A percentile compares a stretch with the other conserved stretches of the same genome.
phyloP scores from a whole-genome alignment of 2,329 filamentous ascomycete species.

The Monilinia aucupariae region DNA sequence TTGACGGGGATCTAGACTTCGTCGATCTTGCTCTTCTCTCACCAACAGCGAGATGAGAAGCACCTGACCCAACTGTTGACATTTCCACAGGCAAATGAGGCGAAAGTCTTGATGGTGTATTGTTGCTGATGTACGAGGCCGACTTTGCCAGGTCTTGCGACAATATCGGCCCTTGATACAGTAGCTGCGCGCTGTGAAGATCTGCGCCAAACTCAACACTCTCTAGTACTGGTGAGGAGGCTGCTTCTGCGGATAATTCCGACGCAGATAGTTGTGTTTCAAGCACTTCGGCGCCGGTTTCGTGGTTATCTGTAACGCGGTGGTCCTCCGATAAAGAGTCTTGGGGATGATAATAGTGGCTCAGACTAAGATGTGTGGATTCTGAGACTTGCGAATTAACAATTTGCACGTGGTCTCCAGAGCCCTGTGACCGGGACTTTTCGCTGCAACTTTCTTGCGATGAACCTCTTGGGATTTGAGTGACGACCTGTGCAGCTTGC shows the following conservation, averaged over 20 bases:
- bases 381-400: not conserved
- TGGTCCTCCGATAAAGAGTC: not conserved
- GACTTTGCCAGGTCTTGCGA: not conserved
- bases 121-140: not conserved
- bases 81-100: not conserved
- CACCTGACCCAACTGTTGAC: not conserved
- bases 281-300: not conserved
- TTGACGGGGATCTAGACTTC: slow-evolving; percentile 14
- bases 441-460: not conserved
- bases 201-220: slow-evolving; percentile 7
- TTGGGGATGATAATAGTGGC: not conserved
- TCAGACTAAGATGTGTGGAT: not conserved
- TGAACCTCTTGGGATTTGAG: slow-evolving; percentile 8
- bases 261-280: not conserved
- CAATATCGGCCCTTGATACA: not conserved
- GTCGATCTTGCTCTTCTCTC: slow-evolving; percentile 8
- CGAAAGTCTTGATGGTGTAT: not conserved
- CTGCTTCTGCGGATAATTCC: not conserved
- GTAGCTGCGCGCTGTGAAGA: not conserved
- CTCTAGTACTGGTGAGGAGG: not conserved
- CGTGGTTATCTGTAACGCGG: not conserved
- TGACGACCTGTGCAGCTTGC: slow-evolving; percentile 19
- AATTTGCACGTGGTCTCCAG: slow-evolving; percentile 8
- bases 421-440: not conserved
- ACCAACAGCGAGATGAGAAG: not conserved